Base-by-base conservation (phyloP, 2,329 filamentous ascomycete genomes). In the Scedosporium aurantiacum region DNA sequence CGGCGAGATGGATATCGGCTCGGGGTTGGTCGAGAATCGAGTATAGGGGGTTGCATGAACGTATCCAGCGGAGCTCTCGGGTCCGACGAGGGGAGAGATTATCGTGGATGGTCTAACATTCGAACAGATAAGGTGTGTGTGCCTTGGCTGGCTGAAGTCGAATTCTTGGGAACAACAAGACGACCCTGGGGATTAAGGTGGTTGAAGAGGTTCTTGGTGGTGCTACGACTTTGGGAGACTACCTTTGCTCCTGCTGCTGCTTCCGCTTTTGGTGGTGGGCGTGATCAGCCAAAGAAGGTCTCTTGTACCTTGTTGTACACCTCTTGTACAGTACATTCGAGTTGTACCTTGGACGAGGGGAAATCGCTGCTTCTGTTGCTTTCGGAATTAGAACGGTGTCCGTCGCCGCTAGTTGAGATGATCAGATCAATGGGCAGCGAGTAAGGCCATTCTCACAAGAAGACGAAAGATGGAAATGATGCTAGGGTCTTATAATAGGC, bases 111-210 rank as follows among this genome's bases (percentile, higher is more conserved):
- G 50, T 14, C 50, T 18, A 23, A 23, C 50, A 54, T 54, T 54
- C 50, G 50, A 18, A 27, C 6, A 54, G 50, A 27, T 54, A 23
- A 54, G 50, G 50, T 23, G 16, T 47, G 43, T 18, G 50, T 23
- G 21, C 57, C 54, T 59, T 50, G 58, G 25, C 61, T 50, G 61
- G 47, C 57, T 60, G 61, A 45, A 62, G 32, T 37, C 23, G 12
- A 27, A 40, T 58, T 54, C 56, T 58, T 25, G 41, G 56, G 32
- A 61, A 25, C 32, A 37, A 61, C 14, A 57, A 54, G 50, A 61
- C 16, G 59, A n/a, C 27, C 55, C 18, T 40, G 27, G 40, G 25
- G 59, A n/a, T 47, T 16, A 25, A 58, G 59, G 40, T 23, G 23
- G 50, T 14, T 14, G 18, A 23, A 27, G 23, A 54, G 23, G 50